These are phyloP conservation scores for Euphorbia corollata DNA, from an alignment of 441 rosid species.

Conservation along the genomic window DNA sequence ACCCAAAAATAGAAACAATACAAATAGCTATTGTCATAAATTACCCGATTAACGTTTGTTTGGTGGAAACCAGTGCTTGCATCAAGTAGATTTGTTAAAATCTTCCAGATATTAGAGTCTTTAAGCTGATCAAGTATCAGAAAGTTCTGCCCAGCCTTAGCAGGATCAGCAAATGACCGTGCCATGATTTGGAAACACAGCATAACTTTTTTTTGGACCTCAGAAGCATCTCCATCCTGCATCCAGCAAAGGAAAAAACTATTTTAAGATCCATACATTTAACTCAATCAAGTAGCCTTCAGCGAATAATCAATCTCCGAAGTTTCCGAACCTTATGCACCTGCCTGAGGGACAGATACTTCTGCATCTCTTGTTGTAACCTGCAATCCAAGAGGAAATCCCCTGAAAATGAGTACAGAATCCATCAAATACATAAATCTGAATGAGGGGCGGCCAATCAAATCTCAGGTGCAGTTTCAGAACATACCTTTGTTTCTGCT, in stretches of 20 bases:
- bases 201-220: constrained; percentile 67
- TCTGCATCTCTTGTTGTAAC: constrained; percentile 98
- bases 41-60: constrained; percentile 66
- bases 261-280: constrained; percentile 18
- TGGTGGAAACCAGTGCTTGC: constrained; percentile 60
- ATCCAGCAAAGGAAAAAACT: constrained; percentile 22
- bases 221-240: constrained; percentile 81
- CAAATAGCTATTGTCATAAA: constrained; percentile 8
- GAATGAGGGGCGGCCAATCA: constrained; percentile 13
- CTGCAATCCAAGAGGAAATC: constrained; percentile 55
- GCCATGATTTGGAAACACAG: constrained; percentile 86
- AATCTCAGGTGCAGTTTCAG: constrained; percentile 18
- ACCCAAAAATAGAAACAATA: background rate
- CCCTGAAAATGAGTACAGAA: constrained; percentile 35
- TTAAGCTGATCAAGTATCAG: constrained; percentile 88
- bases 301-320: constrained; percentile 18
- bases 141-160: constrained; percentile 81
- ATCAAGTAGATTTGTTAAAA: constrained; percentile 63
- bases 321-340: constrained; percentile 58
- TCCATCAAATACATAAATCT: constrained; percentile 27
- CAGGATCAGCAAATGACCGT: constrained; percentile 76
- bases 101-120: constrained; percentile 93
- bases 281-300: constrained; percentile 17
- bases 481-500: constrained; percentile 89
- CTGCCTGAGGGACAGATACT: constrained; percentile 75